Percentiles rank a stretch among this genome's conserved stretches.
phyloP scores from a whole-genome alignment of 805 yeast genomes.

The Hyphopichia homilentoma region DNA sequence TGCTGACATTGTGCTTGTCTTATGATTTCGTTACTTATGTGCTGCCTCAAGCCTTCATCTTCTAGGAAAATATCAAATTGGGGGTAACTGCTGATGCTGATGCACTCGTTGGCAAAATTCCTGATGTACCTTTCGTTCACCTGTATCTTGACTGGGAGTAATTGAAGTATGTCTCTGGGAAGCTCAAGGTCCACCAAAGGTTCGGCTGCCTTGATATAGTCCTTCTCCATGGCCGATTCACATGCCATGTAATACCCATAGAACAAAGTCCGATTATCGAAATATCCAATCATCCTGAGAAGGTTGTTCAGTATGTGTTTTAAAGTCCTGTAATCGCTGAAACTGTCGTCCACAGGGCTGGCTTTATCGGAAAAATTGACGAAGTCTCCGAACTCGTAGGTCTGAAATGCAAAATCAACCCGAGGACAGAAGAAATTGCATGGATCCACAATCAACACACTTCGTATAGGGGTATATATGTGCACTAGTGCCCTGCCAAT shows the following conservation, averaged over 20 bases:
- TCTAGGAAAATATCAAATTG: slow-evolving; percentile 13
- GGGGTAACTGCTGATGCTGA: slow-evolving; percentile 13
- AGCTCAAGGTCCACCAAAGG: slow-evolving; percentile 4
- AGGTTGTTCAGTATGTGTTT: slow-evolving; percentile 20
- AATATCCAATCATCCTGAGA: slow-evolving; percentile 28
- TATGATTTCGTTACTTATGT: no score
- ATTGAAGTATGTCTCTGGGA: slow-evolving; percentile 14
- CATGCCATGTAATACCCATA: slow-evolving; percentile 20
- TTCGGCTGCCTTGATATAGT: slow-evolving; percentile 10
- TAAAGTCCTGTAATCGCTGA: slow-evolving; percentile 18
- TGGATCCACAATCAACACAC: slow-evolving; percentile 32
- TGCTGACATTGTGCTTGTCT: no score
- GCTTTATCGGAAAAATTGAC: not conserved
- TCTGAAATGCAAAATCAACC: slow-evolving; percentile 22
- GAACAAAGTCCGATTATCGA: slow-evolving; percentile 26
- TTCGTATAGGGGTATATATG: slow-evolving; percentile 31
- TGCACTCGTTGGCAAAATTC: slow-evolving; percentile 5
- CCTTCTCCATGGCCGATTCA: slow-evolving; percentile 17
- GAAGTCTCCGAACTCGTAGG: slow-evolving; percentile 12
- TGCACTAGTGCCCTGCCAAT: slow-evolving; percentile 32
- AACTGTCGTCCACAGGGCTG: slow-evolving; percentile 6
- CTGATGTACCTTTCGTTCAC: slow-evolving; percentile 7
- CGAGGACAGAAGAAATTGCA: slow-evolving; percentile 28
- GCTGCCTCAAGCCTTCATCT: no score
- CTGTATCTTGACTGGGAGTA: slow-evolving; percentile 14